A percentile compares a stretch with the other conserved stretches of the same genome.
These are phyloP conservation scores for Aegilops speltoides DNA, from an alignment of 176 grass and related monocot genomes.

Conservation along the genomic window DNA sequence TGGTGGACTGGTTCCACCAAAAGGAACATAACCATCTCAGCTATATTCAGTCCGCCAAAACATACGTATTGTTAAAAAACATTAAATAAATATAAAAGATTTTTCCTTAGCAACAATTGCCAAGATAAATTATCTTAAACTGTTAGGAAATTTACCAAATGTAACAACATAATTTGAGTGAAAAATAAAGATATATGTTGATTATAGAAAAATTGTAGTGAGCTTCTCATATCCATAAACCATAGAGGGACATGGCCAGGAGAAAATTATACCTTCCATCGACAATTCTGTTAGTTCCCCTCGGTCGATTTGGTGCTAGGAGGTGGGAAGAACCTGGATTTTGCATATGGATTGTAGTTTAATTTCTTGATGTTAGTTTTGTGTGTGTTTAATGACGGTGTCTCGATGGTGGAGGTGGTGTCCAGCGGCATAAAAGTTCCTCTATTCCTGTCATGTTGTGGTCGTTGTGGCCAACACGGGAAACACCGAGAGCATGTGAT, in stretches of 20 bases:
- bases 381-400: not conserved
- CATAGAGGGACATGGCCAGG: not conserved
- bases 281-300: not conserved
- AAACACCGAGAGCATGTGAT: not conserved
- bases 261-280: not conserved
- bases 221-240: not conserved
- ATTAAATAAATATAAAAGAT: too few species aligned
- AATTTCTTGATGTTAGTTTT: not conserved
- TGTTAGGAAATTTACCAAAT: not conserved
- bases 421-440: not conserved
- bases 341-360: not conserved
- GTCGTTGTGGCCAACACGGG: not conserved
- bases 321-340: not conserved
- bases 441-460: not conserved
- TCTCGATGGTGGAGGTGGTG: not conserved
- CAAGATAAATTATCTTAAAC: not conserved
- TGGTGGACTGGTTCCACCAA: too few species aligned
- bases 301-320: not conserved
- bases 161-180: not conserved
- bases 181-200: not conserved
- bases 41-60: too few species aligned
- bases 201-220: not conserved
- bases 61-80: too few species aligned
- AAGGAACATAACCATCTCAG: too few species aligned
- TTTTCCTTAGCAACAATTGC: not conserved